Percentiles rank a stretch among this genome's conserved stretches.
Conservation (phyloP, 2,329 filamentous ascomycete species). For the Neofusicoccum laricinum region DNA sequence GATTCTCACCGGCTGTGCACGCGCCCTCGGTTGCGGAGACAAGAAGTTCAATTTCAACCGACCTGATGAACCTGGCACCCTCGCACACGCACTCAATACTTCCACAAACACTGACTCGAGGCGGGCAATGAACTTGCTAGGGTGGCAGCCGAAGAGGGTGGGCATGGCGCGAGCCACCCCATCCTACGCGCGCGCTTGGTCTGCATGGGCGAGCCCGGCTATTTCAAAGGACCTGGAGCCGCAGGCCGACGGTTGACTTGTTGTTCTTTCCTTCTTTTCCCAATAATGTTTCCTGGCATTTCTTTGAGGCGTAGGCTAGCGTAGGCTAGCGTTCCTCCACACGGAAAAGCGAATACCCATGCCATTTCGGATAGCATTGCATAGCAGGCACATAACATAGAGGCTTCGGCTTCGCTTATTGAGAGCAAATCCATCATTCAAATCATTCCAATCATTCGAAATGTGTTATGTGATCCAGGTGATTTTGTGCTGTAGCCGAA, state of each 20-base stretch:
- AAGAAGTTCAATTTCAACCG: not conserved
- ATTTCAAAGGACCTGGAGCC: not conserved
- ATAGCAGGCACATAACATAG: not conserved
- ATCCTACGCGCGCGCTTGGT: not conserved
- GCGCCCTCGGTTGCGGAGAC: not conserved
- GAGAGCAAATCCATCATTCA: not conserved
- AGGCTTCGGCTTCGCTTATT: not conserved
- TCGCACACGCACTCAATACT: not conserved
- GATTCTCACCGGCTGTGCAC: not conserved
- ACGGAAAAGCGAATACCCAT: conserved; percentile 8
- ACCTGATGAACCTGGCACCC: not conserved
- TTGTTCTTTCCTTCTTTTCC: not conserved
- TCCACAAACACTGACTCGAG: not conserved
- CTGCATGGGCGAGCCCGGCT: not conserved
- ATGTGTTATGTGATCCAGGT: not conserved
- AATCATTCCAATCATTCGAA: not conserved
- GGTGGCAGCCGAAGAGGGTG: not conserved
- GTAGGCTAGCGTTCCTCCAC: not conserved
- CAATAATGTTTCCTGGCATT: not conserved
- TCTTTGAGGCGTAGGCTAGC: not conserved
- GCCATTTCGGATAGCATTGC: not conserved
- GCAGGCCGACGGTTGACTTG: not conserved
- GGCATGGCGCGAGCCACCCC: not conserved
- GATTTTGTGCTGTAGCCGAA: no score
- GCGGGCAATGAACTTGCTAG: not conserved